Conservation (phyloP, 768 basidiomycete genomes). For the Russula abietina region DNA sequence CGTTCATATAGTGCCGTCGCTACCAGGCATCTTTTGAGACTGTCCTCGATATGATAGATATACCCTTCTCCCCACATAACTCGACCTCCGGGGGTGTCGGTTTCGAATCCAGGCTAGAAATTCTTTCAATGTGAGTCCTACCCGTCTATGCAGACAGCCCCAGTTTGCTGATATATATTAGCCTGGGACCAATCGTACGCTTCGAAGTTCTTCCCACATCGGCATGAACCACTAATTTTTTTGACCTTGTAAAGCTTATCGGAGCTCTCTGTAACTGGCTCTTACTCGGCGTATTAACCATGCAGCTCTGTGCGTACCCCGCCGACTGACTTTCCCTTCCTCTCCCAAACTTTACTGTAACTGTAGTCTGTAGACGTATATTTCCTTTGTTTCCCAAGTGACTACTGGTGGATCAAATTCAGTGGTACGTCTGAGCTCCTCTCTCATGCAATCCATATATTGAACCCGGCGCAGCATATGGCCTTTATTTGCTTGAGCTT, state of each 20-base stretch:
- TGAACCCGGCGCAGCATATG: neutral
- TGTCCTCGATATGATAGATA: neutral
- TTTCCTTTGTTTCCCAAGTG: neutral
- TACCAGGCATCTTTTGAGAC: neutral
- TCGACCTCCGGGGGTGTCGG: neutral
- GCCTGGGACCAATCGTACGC: slow-evolving; percentile 8
- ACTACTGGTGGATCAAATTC: neutral
- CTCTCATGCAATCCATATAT: neutral
- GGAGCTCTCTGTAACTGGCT: slow-evolving; percentile 1
- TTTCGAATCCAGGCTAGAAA: neutral
- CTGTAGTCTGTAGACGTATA: slow-evolving; percentile 8
- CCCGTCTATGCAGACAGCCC: no score
- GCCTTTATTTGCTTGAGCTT: slow-evolving; percentile 9
- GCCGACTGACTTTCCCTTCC: neutral
- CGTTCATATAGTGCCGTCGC: neutral
- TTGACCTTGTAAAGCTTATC: neutral
- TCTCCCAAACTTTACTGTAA: neutral
- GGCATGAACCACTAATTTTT: neutral
- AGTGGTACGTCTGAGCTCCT: neutral
- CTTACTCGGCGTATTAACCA: slow-evolving; percentile 5
- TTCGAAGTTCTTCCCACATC: neutral
- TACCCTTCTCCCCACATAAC: neutral
- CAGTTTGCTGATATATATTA: neutral
- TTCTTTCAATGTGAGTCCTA: slow-evolving; percentile 5
- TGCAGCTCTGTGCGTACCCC: slow-evolving; percentile 11